These are phyloP conservation scores for Fraxinus dipetala DNA, from an alignment of 305 asterid genomes.

Conservation along the genomic window DNA sequence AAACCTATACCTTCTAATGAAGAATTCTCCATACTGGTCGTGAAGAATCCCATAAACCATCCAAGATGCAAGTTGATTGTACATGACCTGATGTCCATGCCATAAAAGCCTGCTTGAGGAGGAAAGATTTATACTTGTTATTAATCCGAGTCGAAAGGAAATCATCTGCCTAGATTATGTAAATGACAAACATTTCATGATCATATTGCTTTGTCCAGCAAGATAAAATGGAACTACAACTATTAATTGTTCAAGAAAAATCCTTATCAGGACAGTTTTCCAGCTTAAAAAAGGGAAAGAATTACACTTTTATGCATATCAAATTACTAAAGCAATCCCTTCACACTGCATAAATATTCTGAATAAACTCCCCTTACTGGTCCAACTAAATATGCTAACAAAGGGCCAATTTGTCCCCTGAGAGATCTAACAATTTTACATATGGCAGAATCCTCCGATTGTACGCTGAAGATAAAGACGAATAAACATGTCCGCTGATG, in stretches of 20 bases:
- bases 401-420: conserved; percentile 1
- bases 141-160: conserved; percentile 22
- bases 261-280: neutral
- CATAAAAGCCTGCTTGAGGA: conserved; percentile 71
- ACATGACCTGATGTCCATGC: conserved; percentile 99
- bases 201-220: conserved; percentile 11
- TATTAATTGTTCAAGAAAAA: conserved; percentile 1
- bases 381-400: conserved; percentile 12
- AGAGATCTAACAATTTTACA: neutral
- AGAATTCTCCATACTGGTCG: conserved; percentile 86
- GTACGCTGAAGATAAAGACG: neutral
- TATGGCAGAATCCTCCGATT: neutral
- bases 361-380: conserved; percentile 8
- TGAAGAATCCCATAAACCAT: conserved; percentile 95
- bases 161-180: neutral
- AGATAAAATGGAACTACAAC: neutral
- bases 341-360: conserved; percentile 11
- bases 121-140: conserved; percentile 18
- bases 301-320: conserved; percentile 1
- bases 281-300: neutral
- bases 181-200: conserved; percentile 5
- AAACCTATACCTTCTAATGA: conserved; percentile 59
- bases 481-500: neutral
- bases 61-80: conserved; percentile 94
- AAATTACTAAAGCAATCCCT: conserved; percentile 13